These are phyloP conservation scores for Russula ochroleuca DNA, from an alignment of 768 basidiomycete genomes.

Conservation along the genomic window DNA sequence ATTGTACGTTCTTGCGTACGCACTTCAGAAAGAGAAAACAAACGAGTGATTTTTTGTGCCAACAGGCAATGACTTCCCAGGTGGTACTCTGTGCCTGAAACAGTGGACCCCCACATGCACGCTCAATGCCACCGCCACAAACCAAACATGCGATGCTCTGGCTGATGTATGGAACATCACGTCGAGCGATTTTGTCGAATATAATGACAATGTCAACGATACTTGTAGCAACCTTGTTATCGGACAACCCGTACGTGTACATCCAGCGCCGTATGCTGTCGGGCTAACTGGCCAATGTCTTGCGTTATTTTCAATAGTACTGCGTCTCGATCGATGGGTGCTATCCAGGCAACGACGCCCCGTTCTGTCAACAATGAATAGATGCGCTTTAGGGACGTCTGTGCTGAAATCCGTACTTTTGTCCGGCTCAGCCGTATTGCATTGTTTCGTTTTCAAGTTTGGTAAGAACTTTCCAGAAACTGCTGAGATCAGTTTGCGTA, in stretches of 20 bases:
- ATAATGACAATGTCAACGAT: constrained; percentile 15
- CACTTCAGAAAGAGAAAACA: neutral
- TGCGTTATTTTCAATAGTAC: constrained; percentile 2
- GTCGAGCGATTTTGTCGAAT: neutral
- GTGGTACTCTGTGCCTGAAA: neutral
- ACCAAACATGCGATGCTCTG: neutral
- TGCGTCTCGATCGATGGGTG: constrained; percentile 11
- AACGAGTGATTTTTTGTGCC: no score
- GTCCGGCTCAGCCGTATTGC: neutral
- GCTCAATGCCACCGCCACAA: constrained; percentile 17
- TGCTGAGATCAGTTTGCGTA: neutral
- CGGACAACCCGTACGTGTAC: constrained; percentile 13
- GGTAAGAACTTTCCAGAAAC: neutral
- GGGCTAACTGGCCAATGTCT: neutral
- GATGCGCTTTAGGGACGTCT: neutral
- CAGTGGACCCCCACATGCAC: constrained; percentile 10
- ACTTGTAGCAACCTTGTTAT: constrained; percentile 10
- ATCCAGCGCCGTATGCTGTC: no score
- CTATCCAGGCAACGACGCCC: neutral
- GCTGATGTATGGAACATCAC: constrained; percentile 2
- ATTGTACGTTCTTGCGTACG: neutral
- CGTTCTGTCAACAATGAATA: neutral
- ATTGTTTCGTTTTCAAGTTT: neutral
- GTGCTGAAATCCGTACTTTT: no score
- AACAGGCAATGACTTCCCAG: neutral